Percentiles rank a stretch among this genome's conserved stretches.
Evolutionary conservation across 2,329 filamentous ascomycete genomes (phyloP).

Genomic region (Pseudogymnoascus sp.): DNA sequence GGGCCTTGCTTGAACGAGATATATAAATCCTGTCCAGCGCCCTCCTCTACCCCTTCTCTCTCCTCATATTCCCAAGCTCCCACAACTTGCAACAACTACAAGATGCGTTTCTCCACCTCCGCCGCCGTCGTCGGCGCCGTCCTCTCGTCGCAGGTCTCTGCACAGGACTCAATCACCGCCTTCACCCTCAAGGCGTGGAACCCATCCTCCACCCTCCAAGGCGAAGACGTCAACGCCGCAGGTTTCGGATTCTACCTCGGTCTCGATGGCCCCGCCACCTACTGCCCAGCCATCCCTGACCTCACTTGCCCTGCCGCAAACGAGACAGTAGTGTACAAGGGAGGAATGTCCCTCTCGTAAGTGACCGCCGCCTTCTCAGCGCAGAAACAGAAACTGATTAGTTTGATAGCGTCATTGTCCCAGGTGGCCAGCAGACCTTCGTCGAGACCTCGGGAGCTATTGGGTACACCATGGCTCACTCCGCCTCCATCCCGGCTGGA

Average conservation of each 20-base stretch:
- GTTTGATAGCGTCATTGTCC: slow-evolving; percentile 40
- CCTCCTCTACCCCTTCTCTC: not conserved
- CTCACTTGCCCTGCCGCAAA: slow-evolving; percentile 38
- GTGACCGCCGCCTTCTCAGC: not conserved
- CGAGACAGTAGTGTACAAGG: slow-evolving; percentile 36
- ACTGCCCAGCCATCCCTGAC: slow-evolving; percentile 37
- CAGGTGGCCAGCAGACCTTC: slow-evolving; percentile 55
- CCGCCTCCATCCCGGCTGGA: slow-evolving; percentile 40
- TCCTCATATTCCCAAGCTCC: not conserved
- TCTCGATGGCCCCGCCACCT: slow-evolving; percentile 34
- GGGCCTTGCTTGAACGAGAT: not conserved
- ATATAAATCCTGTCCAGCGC: not conserved
- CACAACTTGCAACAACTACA: not conserved
- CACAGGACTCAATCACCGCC: slow-evolving; percentile 18
- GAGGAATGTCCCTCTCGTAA: slow-evolving; percentile 26
- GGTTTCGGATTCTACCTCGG: slow-evolving; percentile 42
- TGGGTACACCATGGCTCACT: slow-evolving; percentile 48
- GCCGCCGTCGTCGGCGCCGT: not conserved
- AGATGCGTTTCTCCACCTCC: not conserved
- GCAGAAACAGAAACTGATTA: not conserved
- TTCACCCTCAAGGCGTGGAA: slow-evolving; percentile 35
- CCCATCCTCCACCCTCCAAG: slow-evolving; percentile 31
- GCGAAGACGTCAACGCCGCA: slow-evolving; percentile 37
- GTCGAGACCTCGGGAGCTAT: slow-evolving; percentile 45
- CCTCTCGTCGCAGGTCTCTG: not conserved